Evolutionary conservation across 2,329 filamentous ascomycete genomes (phyloP).

Genomic region (Aspergillus melleus): DNA sequence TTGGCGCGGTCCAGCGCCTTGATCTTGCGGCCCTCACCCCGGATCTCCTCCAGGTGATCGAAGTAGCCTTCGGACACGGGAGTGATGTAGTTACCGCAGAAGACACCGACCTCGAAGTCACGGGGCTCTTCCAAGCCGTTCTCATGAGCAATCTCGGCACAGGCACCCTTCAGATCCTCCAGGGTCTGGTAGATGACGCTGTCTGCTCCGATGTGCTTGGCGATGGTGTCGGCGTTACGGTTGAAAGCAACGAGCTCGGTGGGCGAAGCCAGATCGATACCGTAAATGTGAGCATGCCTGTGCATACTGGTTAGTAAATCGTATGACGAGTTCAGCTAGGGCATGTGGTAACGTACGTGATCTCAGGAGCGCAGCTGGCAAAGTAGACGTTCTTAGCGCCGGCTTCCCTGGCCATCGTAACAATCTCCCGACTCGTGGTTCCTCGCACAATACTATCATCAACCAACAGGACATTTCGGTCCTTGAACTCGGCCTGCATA

Average conservation of each 20-base stretch:
- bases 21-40: conserved; percentile 68
- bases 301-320: conserved; percentile 8
- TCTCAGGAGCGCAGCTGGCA: conserved; percentile 76
- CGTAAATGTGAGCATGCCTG: conserved; percentile 80
- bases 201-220: conserved; percentile 69
- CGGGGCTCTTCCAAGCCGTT: conserved; percentile 54
- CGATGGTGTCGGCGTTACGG: conserved; percentile 61
- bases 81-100: conserved; percentile 84
- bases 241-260: conserved; percentile 71
- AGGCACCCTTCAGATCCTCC: conserved; percentile 76
- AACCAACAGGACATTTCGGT: conserved; percentile 76
- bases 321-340: background rate
- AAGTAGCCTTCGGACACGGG: conserved; percentile 79
- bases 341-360: conserved; percentile 52
- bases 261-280: conserved; percentile 72
- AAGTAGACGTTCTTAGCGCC: conserved; percentile 82
- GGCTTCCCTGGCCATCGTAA: conserved; percentile 80
- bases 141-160: conserved; percentile 64
- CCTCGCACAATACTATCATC: conserved; percentile 90
- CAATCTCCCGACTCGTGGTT: conserved; percentile 76
- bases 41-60: conserved; percentile 70
- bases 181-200: conserved; percentile 76
- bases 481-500: conserved; percentile 81
- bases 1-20: conserved; percentile 66
- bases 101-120: conserved; percentile 87